Evolutionary conservation across 2,329 filamentous ascomycete genomes (phyloP).

Genomic region (Ophiostoma ips): DNA sequence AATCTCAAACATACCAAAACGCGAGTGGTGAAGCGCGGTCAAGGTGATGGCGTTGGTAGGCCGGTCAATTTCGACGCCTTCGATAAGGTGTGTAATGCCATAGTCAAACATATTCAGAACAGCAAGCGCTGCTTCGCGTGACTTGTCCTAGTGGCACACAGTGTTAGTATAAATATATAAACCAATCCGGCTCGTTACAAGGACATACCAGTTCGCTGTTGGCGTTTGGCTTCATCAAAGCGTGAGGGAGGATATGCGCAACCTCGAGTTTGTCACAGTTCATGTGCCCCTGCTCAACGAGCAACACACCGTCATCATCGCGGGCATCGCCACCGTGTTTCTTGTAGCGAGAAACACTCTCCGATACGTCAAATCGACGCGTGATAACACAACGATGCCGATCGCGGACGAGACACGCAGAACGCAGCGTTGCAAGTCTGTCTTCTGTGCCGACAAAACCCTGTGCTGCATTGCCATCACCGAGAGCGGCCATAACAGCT

Average conservation of each 20-base stretch:
- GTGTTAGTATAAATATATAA: neutral
- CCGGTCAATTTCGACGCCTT: conserved; percentile 28
- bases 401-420: neutral
- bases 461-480: neutral
- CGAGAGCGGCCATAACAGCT: neutral
- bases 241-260: conserved; percentile 12
- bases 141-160: conserved; percentile 5
- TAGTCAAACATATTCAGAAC: conserved; percentile 30
- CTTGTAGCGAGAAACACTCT: neutral
- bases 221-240: neutral
- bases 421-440: neutral
- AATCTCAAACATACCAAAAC: conserved; percentile 21
- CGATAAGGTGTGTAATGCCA: conserved; percentile 22
- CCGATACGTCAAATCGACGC: neutral
- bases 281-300: neutral
- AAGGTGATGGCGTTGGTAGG: conserved; percentile 25
- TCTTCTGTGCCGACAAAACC: neutral
- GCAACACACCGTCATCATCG: neutral
- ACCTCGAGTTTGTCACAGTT: conserved; percentile 12
- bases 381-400: neutral
- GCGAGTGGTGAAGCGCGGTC: conserved; percentile 15
- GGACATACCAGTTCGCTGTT: neutral
- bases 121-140: conserved; percentile 21
- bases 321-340: neutral
- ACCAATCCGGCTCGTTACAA: too few species aligned